These are phyloP conservation scores for Patellifolia procumbens DNA, from an alignment of 179 eudicot species.

Conservation along the genomic window DNA sequence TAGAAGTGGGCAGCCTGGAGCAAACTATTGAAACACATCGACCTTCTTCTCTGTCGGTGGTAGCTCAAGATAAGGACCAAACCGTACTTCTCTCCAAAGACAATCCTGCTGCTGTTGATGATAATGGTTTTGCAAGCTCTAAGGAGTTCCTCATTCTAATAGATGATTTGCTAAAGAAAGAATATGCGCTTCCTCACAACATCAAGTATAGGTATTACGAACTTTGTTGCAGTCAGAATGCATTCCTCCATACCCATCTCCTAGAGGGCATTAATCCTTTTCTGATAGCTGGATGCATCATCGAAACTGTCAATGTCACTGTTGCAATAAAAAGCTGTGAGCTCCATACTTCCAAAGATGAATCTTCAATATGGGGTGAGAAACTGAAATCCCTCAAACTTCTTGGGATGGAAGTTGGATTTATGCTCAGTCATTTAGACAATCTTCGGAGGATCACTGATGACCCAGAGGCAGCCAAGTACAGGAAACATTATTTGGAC, in stretches of 20 bases:
- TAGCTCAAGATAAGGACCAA: constrained; percentile 25
- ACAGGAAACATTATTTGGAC: constrained; percentile 36
- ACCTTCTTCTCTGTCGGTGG: constrained; percentile 31
- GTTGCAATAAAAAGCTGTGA: constrained; percentile 43
- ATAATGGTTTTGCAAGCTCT: constrained; percentile 27
- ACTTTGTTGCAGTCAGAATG: constrained; percentile 51
- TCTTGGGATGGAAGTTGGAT: constrained; percentile 59
- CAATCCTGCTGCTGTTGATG: background rate
- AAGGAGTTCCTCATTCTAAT: constrained; percentile 47
- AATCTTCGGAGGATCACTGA: constrained; percentile 36
- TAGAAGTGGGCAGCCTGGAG: constrained; percentile 1
- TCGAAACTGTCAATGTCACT: constrained; percentile 47
- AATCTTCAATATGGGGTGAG: constrained; percentile 45
- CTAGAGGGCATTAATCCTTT: constrained; percentile 38
- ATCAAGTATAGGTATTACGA: constrained; percentile 46
- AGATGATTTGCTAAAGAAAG: constrained; percentile 48
- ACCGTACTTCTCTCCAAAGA: constrained; percentile 7
- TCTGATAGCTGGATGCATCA: constrained; percentile 51
- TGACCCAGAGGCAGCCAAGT: constrained; percentile 37
- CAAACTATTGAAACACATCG: constrained; percentile 18
- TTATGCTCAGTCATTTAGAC: constrained; percentile 39
- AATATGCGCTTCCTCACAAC: constrained; percentile 48
- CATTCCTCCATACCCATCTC: constrained; percentile 48
- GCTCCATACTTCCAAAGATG: constrained; percentile 35
- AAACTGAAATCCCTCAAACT: constrained; percentile 50